A percentile compares a stretch with the other conserved stretches of the same genome.
Conservation (phyloP, 495 filamentous ascomycete genomes). For the Podospora australis region DNA sequence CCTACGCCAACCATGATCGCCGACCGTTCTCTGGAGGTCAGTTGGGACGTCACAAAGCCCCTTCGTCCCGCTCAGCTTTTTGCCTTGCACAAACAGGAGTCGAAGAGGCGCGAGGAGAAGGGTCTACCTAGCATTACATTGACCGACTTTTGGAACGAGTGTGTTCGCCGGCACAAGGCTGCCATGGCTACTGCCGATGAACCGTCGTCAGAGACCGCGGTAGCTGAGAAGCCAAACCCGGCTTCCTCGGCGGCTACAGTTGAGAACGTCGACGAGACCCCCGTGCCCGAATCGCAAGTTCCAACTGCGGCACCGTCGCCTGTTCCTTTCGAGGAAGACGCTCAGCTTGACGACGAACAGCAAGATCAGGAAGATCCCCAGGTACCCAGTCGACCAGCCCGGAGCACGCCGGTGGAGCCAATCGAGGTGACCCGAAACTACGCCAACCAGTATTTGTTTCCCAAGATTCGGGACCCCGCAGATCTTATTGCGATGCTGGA, state of each 20-base stretch:
- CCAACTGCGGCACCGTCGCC: constrained; percentile 25
- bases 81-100: constrained; percentile 14
- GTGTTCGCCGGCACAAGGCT: constrained; percentile 13
- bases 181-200: not conserved
- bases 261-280: not conserved
- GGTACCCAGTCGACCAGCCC: not conserved
- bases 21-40: not conserved
- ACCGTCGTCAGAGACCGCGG: too few species aligned
- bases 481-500: constrained; percentile 31
- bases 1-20: constrained; percentile 14
- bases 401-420: constrained; percentile 7
- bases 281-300: constrained; percentile 11
- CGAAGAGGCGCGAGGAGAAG: constrained; percentile 6
- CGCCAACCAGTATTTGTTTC: constrained; percentile 23
- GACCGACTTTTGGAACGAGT: constrained; percentile 20
- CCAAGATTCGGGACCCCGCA: constrained; percentile 30
- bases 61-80: constrained; percentile 17
- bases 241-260: not conserved
- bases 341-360: constrained; percentile 19
- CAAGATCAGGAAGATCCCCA: constrained; percentile 19
- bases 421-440: constrained; percentile 22
- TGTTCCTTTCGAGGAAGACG: constrained; percentile 15
- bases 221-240: too few species aligned
- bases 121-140: constrained; percentile 17
- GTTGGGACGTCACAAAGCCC: constrained; percentile 18